These are phyloP conservation scores for Aleurites moluccanus DNA, from an alignment of 441 rosid species.

Conservation along the genomic window DNA sequence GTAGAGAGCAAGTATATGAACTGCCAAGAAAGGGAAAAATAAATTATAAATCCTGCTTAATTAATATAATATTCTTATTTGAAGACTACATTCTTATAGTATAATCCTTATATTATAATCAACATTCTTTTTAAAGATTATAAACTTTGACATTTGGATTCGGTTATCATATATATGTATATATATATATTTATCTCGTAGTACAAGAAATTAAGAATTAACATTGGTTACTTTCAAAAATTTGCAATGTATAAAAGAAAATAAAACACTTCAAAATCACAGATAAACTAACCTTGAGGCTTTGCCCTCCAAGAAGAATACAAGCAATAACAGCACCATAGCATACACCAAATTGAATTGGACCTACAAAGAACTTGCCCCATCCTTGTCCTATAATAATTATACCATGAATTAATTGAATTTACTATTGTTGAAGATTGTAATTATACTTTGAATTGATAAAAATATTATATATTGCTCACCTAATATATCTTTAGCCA, in stretches of 20 bases:
- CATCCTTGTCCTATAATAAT: slow-evolving; percentile 32
- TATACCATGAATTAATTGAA: not conserved
- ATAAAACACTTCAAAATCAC: not conserved
- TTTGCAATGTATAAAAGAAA: too few species aligned
- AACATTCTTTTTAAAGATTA: too few species aligned
- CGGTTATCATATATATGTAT: too few species aligned
- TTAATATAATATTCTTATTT: too few species aligned
- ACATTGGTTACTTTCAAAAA: too few species aligned
- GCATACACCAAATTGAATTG: slow-evolving; percentile 37
- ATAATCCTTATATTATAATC: too few species aligned
- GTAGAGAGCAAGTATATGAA: slow-evolving; percentile 34
- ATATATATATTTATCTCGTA: too few species aligned
- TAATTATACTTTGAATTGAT: too few species aligned
- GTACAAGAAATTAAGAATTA: too few species aligned
- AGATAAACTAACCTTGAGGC: slow-evolving; percentile 31
- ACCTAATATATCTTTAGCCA: slow-evolving; percentile 40
- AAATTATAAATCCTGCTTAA: not conserved
- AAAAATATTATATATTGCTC: not conserved
- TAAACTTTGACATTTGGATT: too few species aligned
- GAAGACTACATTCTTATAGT: too few species aligned
- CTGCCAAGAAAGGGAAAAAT: slow-evolving; percentile 22
- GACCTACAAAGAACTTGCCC: slow-evolving; percentile 42
- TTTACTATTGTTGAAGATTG: too few species aligned
- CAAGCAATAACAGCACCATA: slow-evolving; percentile 38
- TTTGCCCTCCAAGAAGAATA: slow-evolving; percentile 40